Conservation (phyloP, 2,329 filamentous ascomycete species). For the Pseudogymnoascus sp. region DNA sequence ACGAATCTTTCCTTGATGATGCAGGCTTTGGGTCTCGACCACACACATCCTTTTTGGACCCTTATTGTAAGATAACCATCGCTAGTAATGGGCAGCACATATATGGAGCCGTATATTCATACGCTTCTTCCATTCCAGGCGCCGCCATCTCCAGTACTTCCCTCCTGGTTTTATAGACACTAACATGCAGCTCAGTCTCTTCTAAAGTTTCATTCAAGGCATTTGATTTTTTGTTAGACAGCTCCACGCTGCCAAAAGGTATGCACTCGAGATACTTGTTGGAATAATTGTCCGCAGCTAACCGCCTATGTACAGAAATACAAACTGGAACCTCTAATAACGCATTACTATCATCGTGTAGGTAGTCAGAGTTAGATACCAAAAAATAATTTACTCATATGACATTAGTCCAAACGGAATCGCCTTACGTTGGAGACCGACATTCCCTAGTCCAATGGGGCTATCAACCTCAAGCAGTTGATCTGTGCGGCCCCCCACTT, state of each 20-base stretch:
- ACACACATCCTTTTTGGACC: neutral
- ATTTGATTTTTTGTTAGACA: neutral
- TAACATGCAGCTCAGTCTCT: neutral
- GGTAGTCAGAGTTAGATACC: neutral
- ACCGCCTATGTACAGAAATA: neutral
- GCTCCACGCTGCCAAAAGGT: neutral
- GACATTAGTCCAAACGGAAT: neutral
- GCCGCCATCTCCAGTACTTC: neutral
- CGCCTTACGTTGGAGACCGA: neutral
- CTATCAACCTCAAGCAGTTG: neutral
- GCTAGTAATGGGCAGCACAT: neutral
- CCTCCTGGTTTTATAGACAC: neutral
- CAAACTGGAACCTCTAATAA: neutral
- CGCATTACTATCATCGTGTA: neutral
- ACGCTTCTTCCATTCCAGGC: neutral
- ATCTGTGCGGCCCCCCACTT: neutral
- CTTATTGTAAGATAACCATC: neutral
- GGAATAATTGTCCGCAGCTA: neutral
- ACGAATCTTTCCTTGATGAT: neutral
- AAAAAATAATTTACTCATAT: neutral
- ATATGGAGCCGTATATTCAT: neutral
- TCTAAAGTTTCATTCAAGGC: neutral
- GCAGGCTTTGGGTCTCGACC: neutral
- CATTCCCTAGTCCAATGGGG: neutral
- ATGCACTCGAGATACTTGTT: neutral